These are phyloP conservation scores for Gypsophila paniculata DNA, from an alignment of 179 eudicot genomes.

Conservation along the genomic window DNA sequence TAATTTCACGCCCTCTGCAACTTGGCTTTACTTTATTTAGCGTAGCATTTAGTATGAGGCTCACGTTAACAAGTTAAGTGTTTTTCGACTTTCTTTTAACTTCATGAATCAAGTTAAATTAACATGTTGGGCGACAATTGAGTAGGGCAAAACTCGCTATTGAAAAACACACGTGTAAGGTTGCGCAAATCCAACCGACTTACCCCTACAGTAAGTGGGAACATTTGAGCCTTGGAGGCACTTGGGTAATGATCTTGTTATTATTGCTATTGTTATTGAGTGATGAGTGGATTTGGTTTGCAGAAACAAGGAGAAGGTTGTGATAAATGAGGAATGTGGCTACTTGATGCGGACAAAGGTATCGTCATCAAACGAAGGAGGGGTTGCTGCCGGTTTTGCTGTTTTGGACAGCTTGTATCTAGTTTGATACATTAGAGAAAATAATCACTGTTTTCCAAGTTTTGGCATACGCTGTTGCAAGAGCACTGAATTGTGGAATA, in stretches of 20 bases:
- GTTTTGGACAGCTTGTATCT: conserved; percentile 85
- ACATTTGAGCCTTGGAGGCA: neutral
- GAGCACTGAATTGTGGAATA: neutral
- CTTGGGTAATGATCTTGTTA: neutral
- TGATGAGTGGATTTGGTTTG: neutral
- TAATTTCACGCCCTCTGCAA: conserved; percentile 21
- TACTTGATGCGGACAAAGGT: conserved; percentile 95
- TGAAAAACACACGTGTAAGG: neutral
- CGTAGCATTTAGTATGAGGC: neutral
- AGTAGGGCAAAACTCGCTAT: no score
- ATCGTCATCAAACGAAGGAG: conserved; percentile 90
- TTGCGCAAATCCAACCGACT: neutral
- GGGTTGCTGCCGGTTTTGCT: conserved; percentile 96
- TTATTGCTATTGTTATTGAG: no score
- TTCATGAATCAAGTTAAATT: neutral
- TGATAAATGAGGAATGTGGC: conserved; percentile 71
- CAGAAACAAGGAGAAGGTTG: conserved; percentile 61
- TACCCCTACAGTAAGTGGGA: neutral
- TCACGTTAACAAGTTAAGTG: neutral
- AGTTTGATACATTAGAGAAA: conserved; percentile 29
- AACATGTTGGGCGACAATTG: neutral
- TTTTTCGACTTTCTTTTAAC: neutral
- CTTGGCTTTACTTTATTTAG: neutral
- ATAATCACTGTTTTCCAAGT: neutral
- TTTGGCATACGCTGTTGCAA: neutral